Evolutionary conservation across 2,329 filamentous ascomycete genomes (phyloP).

Genomic region (Hypoxylon sp.): DNA sequence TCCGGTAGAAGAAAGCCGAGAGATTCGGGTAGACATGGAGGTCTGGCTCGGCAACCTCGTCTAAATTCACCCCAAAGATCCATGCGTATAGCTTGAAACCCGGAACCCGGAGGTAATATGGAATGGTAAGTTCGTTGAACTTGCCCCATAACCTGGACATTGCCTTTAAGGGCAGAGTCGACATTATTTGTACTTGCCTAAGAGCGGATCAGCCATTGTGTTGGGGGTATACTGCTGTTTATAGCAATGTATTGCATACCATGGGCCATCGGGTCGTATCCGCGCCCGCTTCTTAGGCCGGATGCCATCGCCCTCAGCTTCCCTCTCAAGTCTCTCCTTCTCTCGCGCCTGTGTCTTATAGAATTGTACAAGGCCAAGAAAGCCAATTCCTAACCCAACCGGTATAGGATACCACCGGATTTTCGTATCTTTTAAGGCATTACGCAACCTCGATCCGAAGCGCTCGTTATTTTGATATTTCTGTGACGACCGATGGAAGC

Average conservation of each 20-base stretch:
- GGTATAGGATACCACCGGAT: constrained; percentile 94
- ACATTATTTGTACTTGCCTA: constrained; percentile 92
- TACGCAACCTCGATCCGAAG: constrained; percentile 67
- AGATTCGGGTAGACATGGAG: constrained; percentile 93
- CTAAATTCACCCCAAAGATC: constrained; percentile 91
- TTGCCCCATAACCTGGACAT: constrained; percentile 90
- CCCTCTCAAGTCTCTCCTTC: constrained; percentile 66
- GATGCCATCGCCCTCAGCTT: constrained; percentile 59
- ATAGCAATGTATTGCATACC: constrained; percentile 63
- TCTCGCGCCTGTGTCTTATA: constrained; percentile 78
- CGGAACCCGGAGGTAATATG: constrained; percentile 87
- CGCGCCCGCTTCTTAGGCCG: constrained; percentile 68
- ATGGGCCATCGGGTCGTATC: constrained; percentile 87
- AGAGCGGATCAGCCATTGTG: constrained; percentile 24
- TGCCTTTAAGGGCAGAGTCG: constrained; percentile 90
- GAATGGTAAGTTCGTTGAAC: constrained; percentile 91
- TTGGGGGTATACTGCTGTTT: not conserved
- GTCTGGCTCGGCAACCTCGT: constrained; percentile 89
- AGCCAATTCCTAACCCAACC: constrained; percentile 85
- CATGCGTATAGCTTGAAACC: constrained; percentile 93
- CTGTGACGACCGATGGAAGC: constrained; percentile 62
- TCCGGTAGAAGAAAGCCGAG: constrained; percentile 96
- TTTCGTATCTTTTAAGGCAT: constrained; percentile 66
- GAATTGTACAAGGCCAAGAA: constrained; percentile 86
- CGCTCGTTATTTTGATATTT: constrained; percentile 58